Conservation (phyloP, 1,284 basidiomycete species). For the Irpex lacteus region DNA sequence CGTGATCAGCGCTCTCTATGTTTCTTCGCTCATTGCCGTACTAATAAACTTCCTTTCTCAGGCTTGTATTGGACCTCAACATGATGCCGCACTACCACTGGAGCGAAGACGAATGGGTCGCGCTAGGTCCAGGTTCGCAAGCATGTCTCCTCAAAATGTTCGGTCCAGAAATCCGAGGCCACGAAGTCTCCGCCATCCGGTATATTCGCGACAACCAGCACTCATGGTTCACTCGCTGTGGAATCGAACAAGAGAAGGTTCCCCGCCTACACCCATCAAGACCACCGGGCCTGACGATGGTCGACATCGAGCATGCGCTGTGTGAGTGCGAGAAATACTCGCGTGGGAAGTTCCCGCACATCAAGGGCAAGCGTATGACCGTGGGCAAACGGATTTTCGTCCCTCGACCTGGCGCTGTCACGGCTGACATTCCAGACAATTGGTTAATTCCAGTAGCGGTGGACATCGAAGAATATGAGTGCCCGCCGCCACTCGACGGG, state of each 20-base stretch:
- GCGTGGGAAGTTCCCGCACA: slow-evolving; percentile 29
- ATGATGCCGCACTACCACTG: slow-evolving; percentile 37
- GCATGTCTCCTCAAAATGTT: slow-evolving; percentile 42
- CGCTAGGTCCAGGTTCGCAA: slow-evolving; percentile 38
- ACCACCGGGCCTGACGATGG: slow-evolving; percentile 28
- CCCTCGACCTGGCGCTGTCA: slow-evolving; percentile 21
- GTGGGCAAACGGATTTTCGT: slow-evolving; percentile 20
- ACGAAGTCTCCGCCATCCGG: slow-evolving; percentile 34
- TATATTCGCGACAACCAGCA: slow-evolving; percentile 37
- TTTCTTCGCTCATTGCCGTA: neutral
- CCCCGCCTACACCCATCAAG: slow-evolving; percentile 26
- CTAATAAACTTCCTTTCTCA: slow-evolving; percentile 14
- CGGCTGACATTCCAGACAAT: slow-evolving; percentile 30
- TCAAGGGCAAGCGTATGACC: slow-evolving; percentile 27
- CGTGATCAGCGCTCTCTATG: neutral
- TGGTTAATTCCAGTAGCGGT: slow-evolving; percentile 22
- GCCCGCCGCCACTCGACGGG: slow-evolving; percentile 22
- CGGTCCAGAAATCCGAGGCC: slow-evolving; percentile 21
- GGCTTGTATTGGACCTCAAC: slow-evolving; percentile 41
- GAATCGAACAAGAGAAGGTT: slow-evolving; percentile 25
- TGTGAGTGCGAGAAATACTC: slow-evolving; percentile 45
- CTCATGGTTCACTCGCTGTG: slow-evolving; percentile 34
- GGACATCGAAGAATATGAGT: slow-evolving; percentile 9
- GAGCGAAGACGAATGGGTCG: slow-evolving; percentile 40
- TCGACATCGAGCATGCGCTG: slow-evolving; percentile 45